Conservation (phyloP, 179 eudicot genomes). For the Pouteria campechiana region DNA sequence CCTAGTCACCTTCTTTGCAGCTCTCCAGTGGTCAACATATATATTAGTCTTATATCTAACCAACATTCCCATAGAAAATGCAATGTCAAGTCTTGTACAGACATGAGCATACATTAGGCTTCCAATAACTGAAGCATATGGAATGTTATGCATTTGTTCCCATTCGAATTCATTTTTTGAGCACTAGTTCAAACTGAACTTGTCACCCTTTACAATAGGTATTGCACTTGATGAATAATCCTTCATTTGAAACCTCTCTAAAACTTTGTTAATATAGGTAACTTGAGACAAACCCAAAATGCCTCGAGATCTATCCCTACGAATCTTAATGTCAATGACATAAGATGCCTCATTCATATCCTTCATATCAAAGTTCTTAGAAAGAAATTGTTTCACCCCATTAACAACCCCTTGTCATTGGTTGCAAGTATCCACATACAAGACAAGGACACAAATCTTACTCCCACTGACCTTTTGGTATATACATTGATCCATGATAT, state of each 20-base stretch:
- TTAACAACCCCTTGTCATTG: not conserved
- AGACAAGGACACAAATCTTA: not conserved
- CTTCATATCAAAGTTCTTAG: not conserved
- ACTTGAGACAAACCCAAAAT: no score
- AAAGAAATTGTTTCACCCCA: not conserved
- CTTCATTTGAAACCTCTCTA: slow-evolving; percentile 1
- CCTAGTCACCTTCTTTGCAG: not conserved
- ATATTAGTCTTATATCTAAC: not conserved
- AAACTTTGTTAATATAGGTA: not conserved
- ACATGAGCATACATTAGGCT: not conserved
- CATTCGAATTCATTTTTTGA: not conserved
- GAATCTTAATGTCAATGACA: not conserved
- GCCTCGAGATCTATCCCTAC: no score
- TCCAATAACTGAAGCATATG: not conserved
- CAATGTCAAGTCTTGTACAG: not conserved
- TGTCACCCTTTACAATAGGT: slow-evolving; percentile 2
- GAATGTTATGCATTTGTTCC: not conserved
- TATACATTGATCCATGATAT: slow-evolving; percentile 2
- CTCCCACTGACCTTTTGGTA: slow-evolving; percentile 6
- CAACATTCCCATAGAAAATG: not conserved
- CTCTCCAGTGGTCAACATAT: not conserved
- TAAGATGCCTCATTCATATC: not conserved
- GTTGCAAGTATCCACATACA: not conserved
- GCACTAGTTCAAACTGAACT: slow-evolving; percentile 1
- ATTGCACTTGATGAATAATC: slow-evolving; percentile 3